These are phyloP conservation scores for Hypoxylon fuscum DNA, from an alignment of 495 filamentous ascomycete species.

Conservation along the genomic window DNA sequence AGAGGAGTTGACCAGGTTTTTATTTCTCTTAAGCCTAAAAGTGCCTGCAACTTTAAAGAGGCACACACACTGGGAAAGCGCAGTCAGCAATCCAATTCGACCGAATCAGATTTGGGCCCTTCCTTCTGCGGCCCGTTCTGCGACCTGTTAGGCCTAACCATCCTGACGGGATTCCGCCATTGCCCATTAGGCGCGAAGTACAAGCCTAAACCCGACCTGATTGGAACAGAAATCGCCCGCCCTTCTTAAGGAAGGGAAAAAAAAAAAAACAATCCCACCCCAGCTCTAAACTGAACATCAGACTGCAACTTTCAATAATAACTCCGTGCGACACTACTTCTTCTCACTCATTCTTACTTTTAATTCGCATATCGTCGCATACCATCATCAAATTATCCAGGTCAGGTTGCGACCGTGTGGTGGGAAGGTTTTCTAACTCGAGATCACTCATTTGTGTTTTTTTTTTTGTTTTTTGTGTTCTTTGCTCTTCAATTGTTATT, in stretches of 20 bases:
- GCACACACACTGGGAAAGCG: not conserved
- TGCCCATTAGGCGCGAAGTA: constrained; percentile 41
- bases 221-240: constrained; percentile 31
- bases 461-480: constrained; percentile 1
- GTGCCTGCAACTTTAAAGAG: constrained; percentile 1
- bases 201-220: constrained; percentile 39
- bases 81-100: constrained; percentile 5
- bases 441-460: not conserved
- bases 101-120: constrained; percentile 39
- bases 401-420: constrained; percentile 17
- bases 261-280: constrained; percentile 18
- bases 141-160: constrained; percentile 40
- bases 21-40: constrained; percentile 15
- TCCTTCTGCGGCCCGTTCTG: constrained; percentile 42
- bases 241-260: constrained; percentile 3
- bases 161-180: constrained; percentile 42
- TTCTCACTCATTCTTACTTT: constrained; percentile 5
- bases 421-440: constrained; percentile 12
- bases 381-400: not conserved
- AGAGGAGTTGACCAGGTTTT: not conserved
- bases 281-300: constrained; percentile 27
- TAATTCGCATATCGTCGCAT: not conserved
- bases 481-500: too few species aligned
- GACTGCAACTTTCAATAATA: constrained; percentile 23
- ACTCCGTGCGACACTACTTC: constrained; percentile 24